Conservation (phyloP, 2,329 filamentous ascomycete species). For the Hyphodiscus sp. region DNA sequence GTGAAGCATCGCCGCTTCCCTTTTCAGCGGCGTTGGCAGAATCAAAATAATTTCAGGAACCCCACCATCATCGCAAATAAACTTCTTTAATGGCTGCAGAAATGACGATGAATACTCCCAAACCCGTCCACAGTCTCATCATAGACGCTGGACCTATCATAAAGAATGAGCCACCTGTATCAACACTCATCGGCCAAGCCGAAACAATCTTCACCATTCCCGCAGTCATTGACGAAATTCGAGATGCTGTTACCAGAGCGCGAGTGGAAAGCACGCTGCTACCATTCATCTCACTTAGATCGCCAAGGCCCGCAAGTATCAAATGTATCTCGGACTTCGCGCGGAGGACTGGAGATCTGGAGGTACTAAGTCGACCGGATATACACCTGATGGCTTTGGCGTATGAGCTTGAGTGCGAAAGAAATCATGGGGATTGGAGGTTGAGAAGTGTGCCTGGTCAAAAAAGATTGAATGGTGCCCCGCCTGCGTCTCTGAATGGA, state of each 20-base stretch:
- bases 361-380: slow-evolving; percentile 84
- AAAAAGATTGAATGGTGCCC: slow-evolving; percentile 66
- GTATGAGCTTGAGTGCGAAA: slow-evolving; percentile 91
- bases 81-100: slow-evolving; percentile 4
- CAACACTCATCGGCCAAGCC: slow-evolving; percentile 70
- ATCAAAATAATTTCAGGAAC: neutral
- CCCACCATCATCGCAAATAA: neutral
- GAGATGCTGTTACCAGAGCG: slow-evolving; percentile 72
- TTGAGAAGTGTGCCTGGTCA: slow-evolving; percentile 73
- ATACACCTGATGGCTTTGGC: slow-evolving; percentile 82
- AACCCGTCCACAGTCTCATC: slow-evolving; percentile 74
- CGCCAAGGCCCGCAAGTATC: slow-evolving; percentile 69
- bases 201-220: slow-evolving; percentile 78
- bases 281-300: slow-evolving; percentile 76
- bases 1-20: too few species aligned
- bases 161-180: slow-evolving; percentile 82
- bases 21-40: neutral
- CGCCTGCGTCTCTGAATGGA: slow-evolving; percentile 30
- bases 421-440: slow-evolving; percentile 84
- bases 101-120: slow-evolving; percentile 35
- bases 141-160: slow-evolving; percentile 91
- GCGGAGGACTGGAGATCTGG: slow-evolving; percentile 79
- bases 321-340: slow-evolving; percentile 80
- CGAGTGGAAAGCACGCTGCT: slow-evolving; percentile 78
- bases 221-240: slow-evolving; percentile 78